Evolutionary conservation across 495 filamentous ascomycete species (phyloP).

Genomic region (Xanthoparmelia taractica): DNA sequence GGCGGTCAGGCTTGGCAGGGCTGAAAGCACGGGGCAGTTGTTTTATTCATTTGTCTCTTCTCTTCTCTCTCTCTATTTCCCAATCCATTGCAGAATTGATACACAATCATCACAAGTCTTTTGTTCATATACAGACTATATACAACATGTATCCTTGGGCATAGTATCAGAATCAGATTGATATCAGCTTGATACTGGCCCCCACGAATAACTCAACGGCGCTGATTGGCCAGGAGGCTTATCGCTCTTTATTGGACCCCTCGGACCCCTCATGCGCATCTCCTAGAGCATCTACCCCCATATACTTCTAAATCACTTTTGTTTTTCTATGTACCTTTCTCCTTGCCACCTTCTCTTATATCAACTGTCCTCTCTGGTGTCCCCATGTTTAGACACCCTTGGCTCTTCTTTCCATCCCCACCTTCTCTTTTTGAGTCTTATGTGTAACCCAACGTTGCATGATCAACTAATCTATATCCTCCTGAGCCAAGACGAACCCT

Average conservation of each 20-base stretch:
- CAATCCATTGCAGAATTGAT: neutral
- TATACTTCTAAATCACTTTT: neutral
- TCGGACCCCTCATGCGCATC: neutral
- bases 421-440: neutral
- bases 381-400: too few species aligned
- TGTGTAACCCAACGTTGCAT: neutral
- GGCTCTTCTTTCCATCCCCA: neutral
- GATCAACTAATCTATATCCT: neutral
- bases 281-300: neutral
- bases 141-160: neutral
- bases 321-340: neutral
- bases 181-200: neutral
- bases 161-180: neutral
- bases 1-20: constrained; percentile 3
- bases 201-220: neutral
- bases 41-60: neutral
- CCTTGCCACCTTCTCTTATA: neutral
- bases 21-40: neutral
- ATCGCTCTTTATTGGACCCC: neutral
- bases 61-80: neutral
- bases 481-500: neutral
- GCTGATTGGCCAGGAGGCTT: constrained; percentile 15
- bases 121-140: neutral
- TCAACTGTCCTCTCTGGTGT: too few species aligned
- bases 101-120: neutral